Conservation (phyloP, 345 rosid genomes). For the Populus alba region DNA sequence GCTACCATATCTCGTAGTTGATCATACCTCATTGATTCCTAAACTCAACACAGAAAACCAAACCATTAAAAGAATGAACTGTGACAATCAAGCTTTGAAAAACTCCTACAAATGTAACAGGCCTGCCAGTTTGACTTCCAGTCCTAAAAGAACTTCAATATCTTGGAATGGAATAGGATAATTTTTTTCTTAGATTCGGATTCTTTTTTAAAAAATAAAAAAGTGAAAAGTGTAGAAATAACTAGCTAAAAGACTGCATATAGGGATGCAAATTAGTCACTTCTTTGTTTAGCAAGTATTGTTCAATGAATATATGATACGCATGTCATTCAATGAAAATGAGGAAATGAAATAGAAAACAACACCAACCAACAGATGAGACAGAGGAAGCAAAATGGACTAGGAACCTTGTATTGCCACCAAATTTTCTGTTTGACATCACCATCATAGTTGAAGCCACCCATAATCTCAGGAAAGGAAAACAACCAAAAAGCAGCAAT, state of each 20-base stretch:
- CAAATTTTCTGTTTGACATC: constrained; percentile 81
- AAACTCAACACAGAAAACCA: constrained; percentile 22
- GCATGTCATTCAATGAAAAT: background rate
- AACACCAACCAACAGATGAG: background rate
- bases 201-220: background rate
- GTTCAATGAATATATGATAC: background rate
- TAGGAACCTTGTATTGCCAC: constrained; percentile 82
- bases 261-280: background rate
- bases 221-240: background rate
- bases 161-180: background rate
- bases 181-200: background rate
- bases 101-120: background rate
- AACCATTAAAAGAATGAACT: constrained; percentile 3
- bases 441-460: constrained; percentile 80
- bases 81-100: background rate
- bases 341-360: background rate
- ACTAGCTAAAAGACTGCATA: background rate
- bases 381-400: background rate
- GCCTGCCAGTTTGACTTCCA: background rate
- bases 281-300: background rate
- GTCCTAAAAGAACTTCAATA: background rate
- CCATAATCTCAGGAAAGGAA: constrained; percentile 78
- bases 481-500: constrained; percentile 95
- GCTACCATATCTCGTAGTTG: constrained; percentile 80
- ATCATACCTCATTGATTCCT: constrained; percentile 91